These are phyloP conservation scores for Lentinus tigrinus DNA, from an alignment of 768 basidiomycete genomes.

Conservation along the genomic window DNA sequence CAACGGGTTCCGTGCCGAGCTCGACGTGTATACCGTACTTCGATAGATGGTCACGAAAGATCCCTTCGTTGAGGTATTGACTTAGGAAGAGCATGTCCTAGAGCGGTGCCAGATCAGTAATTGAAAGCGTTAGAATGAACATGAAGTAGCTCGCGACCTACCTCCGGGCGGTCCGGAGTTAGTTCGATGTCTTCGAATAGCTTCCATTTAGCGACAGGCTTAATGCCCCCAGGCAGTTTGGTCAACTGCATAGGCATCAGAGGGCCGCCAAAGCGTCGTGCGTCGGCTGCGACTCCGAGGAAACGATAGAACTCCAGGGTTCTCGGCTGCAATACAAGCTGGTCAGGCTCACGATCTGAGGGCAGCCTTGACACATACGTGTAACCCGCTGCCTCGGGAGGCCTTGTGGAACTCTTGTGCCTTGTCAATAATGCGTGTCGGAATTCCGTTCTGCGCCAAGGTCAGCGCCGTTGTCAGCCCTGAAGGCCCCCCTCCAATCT, in stretches of 20 bases:
- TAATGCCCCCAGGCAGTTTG: conserved; percentile 19
- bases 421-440: conserved; percentile 16
- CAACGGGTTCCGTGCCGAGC: conserved; percentile 32
- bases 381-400: conserved; percentile 27
- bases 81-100: conserved; percentile 2
- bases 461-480: conserved; percentile 13
- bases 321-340: conserved; percentile 13
- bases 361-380: conserved; percentile 24
- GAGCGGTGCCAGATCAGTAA: too few species aligned
- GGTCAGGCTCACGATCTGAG: too few species aligned
- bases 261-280: background rate
- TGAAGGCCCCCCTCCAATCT: conserved; percentile 17
- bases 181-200: background rate
- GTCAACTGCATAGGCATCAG: conserved; percentile 9
- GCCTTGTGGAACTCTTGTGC: background rate
- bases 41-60: conserved; percentile 31
- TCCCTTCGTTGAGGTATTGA: conserved; percentile 25
- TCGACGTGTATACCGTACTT: conserved; percentile 33
- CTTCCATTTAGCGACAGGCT: conserved; percentile 5
- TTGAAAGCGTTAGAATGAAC: too few species aligned
- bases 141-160: conserved; percentile 3
- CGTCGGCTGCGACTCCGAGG: conserved; percentile 20
- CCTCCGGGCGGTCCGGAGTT: conserved; percentile 19
- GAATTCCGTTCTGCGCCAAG: conserved; percentile 12
- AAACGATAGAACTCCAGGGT: conserved; percentile 19